Percentiles rank a stretch among this genome's conserved stretches.
phyloP scores from a whole-genome alignment of 805 yeast species.

The Groenewaldozyma salmanticensis region DNA sequence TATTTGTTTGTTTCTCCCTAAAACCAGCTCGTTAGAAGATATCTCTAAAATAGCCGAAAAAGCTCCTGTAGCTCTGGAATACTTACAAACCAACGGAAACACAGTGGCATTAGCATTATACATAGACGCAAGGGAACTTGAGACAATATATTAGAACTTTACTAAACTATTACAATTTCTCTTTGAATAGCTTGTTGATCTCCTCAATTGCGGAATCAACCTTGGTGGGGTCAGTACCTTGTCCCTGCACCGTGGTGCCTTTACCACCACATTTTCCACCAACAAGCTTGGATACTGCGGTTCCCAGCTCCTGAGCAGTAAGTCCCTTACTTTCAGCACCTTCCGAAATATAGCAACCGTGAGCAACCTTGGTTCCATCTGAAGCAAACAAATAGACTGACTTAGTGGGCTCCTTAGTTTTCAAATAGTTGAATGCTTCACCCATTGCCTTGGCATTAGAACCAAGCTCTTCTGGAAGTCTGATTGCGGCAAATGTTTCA shows the following conservation, averaged over 20 bases:
- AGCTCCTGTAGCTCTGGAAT: slow-evolving; percentile 10
- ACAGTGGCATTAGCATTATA: neutral
- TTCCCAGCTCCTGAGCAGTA: slow-evolving; percentile 61
- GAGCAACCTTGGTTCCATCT: slow-evolving; percentile 68
- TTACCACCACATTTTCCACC: slow-evolving; percentile 99
- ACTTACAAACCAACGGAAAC: slow-evolving; percentile 4
- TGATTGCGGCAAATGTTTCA: slow-evolving; percentile 53
- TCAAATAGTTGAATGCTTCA: slow-evolving; percentile 80
- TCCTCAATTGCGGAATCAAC: slow-evolving; percentile 66
- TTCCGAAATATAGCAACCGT: slow-evolving; percentile 82
- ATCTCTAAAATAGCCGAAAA: slow-evolving; percentile 6
- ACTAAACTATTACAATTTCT: slow-evolving; percentile 6
- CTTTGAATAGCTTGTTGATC: slow-evolving; percentile 44
- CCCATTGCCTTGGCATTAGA: slow-evolving; percentile 90
- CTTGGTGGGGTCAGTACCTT: slow-evolving; percentile 74
- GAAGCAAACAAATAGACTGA: slow-evolving; percentile 77
- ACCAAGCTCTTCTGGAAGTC: slow-evolving; percentile 48
- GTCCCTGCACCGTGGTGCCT: slow-evolving; percentile 93
- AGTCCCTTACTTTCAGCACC: slow-evolving; percentile 60
- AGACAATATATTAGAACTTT: neutral
- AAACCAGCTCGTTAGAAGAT: slow-evolving; percentile 15
- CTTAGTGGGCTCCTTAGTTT: slow-evolving; percentile 64
- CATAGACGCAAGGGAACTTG: neutral
- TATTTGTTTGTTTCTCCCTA: slow-evolving; percentile 18
- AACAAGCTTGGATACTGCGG: slow-evolving; percentile 55